phyloP scores from a whole-genome alignment of 129 eudicot species.

The Pseudognaphalium luteoalbum region DNA sequence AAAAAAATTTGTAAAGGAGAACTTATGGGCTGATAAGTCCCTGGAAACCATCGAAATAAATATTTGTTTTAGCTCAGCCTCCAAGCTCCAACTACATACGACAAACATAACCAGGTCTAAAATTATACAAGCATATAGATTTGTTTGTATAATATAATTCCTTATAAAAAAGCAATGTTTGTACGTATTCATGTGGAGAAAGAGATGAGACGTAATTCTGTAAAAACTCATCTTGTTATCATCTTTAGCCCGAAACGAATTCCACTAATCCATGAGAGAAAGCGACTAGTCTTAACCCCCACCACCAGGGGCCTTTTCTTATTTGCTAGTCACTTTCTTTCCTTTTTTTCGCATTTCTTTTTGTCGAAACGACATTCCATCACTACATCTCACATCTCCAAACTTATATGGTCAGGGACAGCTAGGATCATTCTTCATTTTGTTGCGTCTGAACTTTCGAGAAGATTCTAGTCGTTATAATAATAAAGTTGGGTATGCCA shows the following conservation, averaged over 20 bases:
- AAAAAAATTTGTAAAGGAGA: too few species aligned
- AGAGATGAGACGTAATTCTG: constrained; percentile 12
- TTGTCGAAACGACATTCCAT: constrained; percentile 21
- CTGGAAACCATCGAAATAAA: too few species aligned
- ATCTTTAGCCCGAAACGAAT: constrained; percentile 8
- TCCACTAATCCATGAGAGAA: constrained; percentile 24
- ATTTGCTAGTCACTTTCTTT: constrained; percentile 38
- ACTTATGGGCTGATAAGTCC: too few species aligned
- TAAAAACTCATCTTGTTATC: constrained; percentile 8
- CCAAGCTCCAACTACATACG: background rate
- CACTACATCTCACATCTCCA: constrained; percentile 5
- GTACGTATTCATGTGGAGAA: background rate
- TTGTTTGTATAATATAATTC: background rate
- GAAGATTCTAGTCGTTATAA: background rate
- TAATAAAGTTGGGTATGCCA: background rate
- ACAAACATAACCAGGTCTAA: background rate
- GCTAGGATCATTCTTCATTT: background rate
- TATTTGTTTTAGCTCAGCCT: background rate
- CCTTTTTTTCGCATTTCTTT: constrained; percentile 6
- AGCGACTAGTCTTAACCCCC: constrained; percentile 22
- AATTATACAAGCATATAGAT: too few species aligned
- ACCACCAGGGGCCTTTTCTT: constrained; percentile 31
- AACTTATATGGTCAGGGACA: constrained; percentile 2
- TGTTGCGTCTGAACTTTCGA: constrained; percentile 7
- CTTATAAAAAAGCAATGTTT: background rate